Conservation (phyloP, 768 basidiomycete genomes). For the Pleurotus giganteus region DNA sequence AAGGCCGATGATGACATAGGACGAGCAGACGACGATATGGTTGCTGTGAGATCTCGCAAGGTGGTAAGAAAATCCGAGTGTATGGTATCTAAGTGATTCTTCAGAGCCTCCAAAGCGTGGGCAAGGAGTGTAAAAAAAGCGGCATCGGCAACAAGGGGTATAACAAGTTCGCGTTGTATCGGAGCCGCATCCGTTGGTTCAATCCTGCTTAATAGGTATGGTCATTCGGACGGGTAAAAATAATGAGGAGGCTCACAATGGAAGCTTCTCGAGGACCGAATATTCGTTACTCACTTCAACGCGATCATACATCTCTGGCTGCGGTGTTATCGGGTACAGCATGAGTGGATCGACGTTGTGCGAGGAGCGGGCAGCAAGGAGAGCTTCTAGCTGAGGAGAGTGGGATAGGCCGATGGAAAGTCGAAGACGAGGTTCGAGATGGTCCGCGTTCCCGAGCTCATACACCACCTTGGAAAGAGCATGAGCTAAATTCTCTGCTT, state of each 20-base stretch:
- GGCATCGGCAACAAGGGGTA: conserved; percentile 77
- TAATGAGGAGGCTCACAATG: no score
- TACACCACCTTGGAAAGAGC: conserved; percentile 42
- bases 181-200: no score
- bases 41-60: conserved; percentile 32
- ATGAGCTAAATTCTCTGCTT: conserved; percentile 5
- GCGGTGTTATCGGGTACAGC: background rate
- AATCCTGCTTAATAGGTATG: conserved; percentile 34
- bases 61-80: conserved; percentile 47
- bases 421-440: conserved; percentile 56
- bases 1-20: conserved; percentile 39
- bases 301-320: no score
- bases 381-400: conserved; percentile 2
- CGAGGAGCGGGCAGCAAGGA: no score
- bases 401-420: conserved; percentile 39
- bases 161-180: no score
- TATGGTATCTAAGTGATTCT: conserved; percentile 47
- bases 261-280: no score
- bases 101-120: conserved; percentile 52
- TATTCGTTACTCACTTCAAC: no score
- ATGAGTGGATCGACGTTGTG: no score
- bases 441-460: conserved; percentile 49
- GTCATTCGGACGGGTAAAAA: no score
- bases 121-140: conserved; percentile 79
- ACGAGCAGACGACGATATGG: conserved; percentile 39